phyloP scores from a whole-genome alignment of 306 rosid genomes.

The Rosa rugosa region DNA sequence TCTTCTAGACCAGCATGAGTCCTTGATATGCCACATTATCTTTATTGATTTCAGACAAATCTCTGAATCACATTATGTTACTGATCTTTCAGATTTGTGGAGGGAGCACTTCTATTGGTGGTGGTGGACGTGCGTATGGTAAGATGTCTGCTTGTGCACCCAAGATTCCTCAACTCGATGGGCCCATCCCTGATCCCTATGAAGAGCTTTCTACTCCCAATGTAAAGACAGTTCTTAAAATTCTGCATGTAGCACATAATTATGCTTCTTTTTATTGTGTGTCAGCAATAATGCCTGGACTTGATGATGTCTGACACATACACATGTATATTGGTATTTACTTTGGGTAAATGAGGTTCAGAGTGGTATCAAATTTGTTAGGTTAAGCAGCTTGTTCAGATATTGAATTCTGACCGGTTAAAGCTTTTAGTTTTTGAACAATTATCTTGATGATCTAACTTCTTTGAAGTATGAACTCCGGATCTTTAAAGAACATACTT shows the following conservation, averaged over 20 bases:
- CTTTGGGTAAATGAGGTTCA: not conserved
- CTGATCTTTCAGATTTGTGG: constrained; percentile 58
- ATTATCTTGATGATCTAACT: not conserved
- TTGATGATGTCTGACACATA: not conserved
- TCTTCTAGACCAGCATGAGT: not conserved
- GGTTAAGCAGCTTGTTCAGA: not conserved
- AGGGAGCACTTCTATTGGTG: constrained; percentile 50
- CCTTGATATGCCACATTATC: not conserved
- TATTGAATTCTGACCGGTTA: not conserved
- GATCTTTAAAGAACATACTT: not conserved
- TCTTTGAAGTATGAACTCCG: not conserved
- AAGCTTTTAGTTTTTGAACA: not conserved
- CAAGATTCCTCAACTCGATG: constrained; percentile 93
- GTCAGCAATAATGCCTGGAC: not conserved
- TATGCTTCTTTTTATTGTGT: not conserved
- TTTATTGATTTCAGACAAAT: constrained; percentile 12
- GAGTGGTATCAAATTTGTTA: not conserved
- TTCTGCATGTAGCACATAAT: not conserved
- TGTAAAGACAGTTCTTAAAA: constrained; percentile 41
- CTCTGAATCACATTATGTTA: constrained; percentile 23
- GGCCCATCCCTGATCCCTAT: constrained; percentile 82
- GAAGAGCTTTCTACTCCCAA: constrained; percentile 98
- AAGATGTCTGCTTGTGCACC: constrained; percentile 38
- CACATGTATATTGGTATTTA: not conserved
- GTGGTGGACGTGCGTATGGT: constrained; percentile 40